Evolutionary conservation across 331 rosid species (phyloP), one percentile per base, ranked within the genome.

Genomic region (Quercus phellos): DNA sequence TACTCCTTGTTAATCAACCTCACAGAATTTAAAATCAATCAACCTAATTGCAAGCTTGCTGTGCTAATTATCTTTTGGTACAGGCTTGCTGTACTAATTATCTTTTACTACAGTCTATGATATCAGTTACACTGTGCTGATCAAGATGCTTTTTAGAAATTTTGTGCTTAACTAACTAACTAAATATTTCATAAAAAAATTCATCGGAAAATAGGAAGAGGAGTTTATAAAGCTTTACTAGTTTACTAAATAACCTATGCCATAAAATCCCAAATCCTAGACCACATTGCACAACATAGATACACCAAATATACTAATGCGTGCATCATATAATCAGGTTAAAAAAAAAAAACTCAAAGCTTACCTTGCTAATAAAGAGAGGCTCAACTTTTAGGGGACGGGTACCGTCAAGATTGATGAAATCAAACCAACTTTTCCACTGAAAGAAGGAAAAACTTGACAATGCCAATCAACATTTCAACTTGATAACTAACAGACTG

Each of bases 321-420:
- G 1, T 32, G 5, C 70, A 30, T 32, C 24, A 29, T 17, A 14
- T 26, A 29, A 61, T 5, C 14, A 29, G n/a, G 34, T 64, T 7
- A 0, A 64, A 29, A 22, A 6, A 42, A 34, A 5, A 32, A 17
- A 7, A 66, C 26, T 66, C 50, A n/a, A 72, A 30, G 53, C 76
- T 84, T 78, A 94, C 99, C 98, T 94, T 94, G 88, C 99, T 94
- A 55, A 92, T 81, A 85, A 87, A 88, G 78, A 92, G 95, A n/a
- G 99, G 98, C 84, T 94, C 91, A 9, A 94, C 94, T 83, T 92
- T 94, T 81, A 84, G 90, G 29, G 96, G 94, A 60, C 34, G 7
- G 29, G 85, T 86, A 43, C 89, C 94, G 66, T 90, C 97, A 53
- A 94, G 89, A 83, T 92, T 94, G 82, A 90, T 78, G 72, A 92